Evolutionary conservation across 495 filamentous ascomycete species (phyloP), one percentile per base, ranked within the genome.

Genomic region (Collariella sp.): DNA sequence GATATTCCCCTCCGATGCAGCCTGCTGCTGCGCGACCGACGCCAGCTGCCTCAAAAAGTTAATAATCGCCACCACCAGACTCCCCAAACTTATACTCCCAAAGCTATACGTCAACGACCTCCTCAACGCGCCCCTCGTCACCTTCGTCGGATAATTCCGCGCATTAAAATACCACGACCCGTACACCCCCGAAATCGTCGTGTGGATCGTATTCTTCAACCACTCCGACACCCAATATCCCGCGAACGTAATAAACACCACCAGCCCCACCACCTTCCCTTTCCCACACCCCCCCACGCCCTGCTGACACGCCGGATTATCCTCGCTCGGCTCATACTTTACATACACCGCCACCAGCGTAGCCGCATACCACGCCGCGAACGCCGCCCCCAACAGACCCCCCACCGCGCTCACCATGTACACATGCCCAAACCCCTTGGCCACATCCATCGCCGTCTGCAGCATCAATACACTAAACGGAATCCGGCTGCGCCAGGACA

Each of bases 151-250:
- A 65, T 87, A 84, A 41, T 85, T 85, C 16, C 78, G 71, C 33
- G 75, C 71, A 59, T 76, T 83, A 73, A 95, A 96, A 70, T 95
- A 97, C 91, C 91, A 96, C 1, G 85, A 86, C 0, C 88, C 91
- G 57, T 95, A 96, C 12, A 95, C 84, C 11, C 91, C 89, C 0
- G 87, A 85, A 62, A 95, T 85, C 19, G 85, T 89, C 29, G 83
- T 85, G 67, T 97, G 90, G 34, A 96, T 85, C 15, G 85, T 88
- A 67, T 95, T 96, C 71, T 96, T 95, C 52, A 95, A 65, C 79
- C 85, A 89, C 64, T 96, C 90, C 22, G 84, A 85, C 58, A 95
- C 82, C 91, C 90, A 97, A 70, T 94, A 95, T 62, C 78, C 82
- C 22, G 89, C 88, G 62, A 96, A 95, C 0, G 89, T 94, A 48